phyloP scores from a whole-genome alignment of 176 grass and related monocot species.

The Neostapfia colusana region DNA sequence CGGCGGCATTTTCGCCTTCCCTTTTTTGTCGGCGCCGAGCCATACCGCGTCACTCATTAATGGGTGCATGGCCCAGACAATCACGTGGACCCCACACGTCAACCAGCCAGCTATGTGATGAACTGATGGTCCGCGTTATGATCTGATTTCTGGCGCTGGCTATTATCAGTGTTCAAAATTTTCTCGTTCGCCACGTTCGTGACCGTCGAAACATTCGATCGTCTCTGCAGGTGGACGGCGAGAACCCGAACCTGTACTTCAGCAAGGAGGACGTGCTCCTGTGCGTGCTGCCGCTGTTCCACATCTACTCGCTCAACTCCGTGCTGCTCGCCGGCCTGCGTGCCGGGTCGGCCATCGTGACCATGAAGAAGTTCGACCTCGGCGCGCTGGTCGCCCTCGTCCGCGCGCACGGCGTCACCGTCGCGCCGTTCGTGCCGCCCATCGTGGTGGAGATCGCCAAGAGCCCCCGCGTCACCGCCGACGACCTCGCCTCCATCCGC shows the following conservation, averaged over 20 bases:
- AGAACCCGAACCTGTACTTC: slow-evolving; percentile 85
- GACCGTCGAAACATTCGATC: not conserved
- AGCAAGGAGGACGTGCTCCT: slow-evolving; percentile 60
- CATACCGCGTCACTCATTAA: not conserved
- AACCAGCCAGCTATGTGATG: not conserved
- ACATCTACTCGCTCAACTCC: slow-evolving; percentile 98
- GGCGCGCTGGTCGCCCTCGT: slow-evolving; percentile 71
- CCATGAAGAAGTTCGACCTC: slow-evolving; percentile 84
- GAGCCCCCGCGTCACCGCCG: slow-evolving; percentile 56
- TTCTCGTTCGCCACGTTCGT: too few relatives aligned
- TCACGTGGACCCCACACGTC: not conserved
- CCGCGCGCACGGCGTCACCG: slow-evolving; percentile 59
- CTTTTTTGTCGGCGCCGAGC: slow-evolving; percentile 43
- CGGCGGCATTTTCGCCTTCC: slow-evolving; percentile 6
- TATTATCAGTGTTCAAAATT: not conserved
- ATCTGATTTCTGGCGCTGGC: slow-evolving; percentile 41
- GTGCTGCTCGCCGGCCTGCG: slow-evolving; percentile 79
- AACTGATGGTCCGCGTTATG: not conserved
- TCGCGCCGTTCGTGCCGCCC: slow-evolving; percentile 84
- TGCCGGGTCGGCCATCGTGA: slow-evolving; percentile 65
- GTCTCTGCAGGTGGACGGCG: slow-evolving; percentile 49
- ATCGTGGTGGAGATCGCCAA: slow-evolving; percentile 95
- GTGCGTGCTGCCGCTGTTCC: slow-evolving; percentile 92
- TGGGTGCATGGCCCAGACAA: not conserved
- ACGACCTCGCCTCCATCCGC: slow-evolving; percentile 75